Conservation (phyloP, 306 rosid species). For the Lathyrus aphaca region DNA sequence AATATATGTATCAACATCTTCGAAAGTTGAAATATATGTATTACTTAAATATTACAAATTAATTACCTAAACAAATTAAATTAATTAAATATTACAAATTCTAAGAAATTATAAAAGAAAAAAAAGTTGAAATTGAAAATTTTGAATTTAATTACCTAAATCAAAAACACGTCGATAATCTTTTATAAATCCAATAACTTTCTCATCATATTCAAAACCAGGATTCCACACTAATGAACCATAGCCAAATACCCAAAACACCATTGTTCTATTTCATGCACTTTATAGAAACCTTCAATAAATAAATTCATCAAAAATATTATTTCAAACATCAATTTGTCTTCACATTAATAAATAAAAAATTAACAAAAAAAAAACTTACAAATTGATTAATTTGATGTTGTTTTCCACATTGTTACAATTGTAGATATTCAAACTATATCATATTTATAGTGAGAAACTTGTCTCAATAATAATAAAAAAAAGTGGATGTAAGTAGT, state of each 20-base stretch:
- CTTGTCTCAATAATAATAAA: conserved; percentile 25
- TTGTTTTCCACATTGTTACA: neutral
- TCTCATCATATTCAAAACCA: conserved; percentile 82
- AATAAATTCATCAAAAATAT: too few species aligned
- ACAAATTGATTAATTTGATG: too few species aligned
- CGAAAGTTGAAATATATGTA: conserved; percentile 7
- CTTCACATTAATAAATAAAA: too few species aligned
- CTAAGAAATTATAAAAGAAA: neutral
- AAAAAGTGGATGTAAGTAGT: neutral
- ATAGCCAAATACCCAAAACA: conserved; percentile 92
- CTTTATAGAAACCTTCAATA: too few species aligned
- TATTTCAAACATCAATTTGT: too few species aligned
- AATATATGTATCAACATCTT: neutral
- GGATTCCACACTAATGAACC: conserved; percentile 97
- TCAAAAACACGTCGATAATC: conserved; percentile 91
- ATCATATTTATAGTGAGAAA: conserved; percentile 11
- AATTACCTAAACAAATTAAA: conserved; percentile 33
- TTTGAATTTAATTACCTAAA: conserved; percentile 55
- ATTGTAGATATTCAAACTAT: neutral
- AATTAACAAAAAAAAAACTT: too few species aligned
- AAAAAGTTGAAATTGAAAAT: neutral
- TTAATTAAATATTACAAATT: neutral
- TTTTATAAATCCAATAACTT: conserved; percentile 72
- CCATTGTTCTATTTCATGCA: conserved; percentile 51
- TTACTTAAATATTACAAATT: neutral